Evolutionary conservation across 768 basidiomycete species (phyloP).

Genomic region (Tricholomella constricta): DNA sequence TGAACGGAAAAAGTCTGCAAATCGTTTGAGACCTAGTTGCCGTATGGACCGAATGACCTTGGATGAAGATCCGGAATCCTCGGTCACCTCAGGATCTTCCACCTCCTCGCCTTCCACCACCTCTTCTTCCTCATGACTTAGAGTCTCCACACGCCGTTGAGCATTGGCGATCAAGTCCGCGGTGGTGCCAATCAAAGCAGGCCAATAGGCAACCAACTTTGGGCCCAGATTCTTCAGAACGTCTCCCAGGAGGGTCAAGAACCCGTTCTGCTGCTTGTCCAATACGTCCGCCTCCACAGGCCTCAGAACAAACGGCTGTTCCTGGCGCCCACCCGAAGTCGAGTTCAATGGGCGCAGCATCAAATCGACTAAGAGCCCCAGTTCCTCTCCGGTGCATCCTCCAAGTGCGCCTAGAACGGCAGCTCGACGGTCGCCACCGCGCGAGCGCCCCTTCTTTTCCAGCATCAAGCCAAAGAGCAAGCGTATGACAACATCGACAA

Average conservation of each 20-base stretch:
- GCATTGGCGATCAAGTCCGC: slow-evolving; percentile 67
- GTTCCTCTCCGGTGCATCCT: slow-evolving; percentile 71
- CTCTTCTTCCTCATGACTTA: slow-evolving; percentile 29
- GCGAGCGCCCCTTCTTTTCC: slow-evolving; percentile 69
- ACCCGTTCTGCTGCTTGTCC: slow-evolving; percentile 79
- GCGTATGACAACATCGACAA: slow-evolving; percentile 72
- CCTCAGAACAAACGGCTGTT: slow-evolving; percentile 29
- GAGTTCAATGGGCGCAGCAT: slow-evolving; percentile 77
- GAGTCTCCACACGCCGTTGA: slow-evolving; percentile 53
- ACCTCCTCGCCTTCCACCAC: slow-evolving; percentile 35
- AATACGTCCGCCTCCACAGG: slow-evolving; percentile 34
- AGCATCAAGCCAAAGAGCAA: slow-evolving; percentile 88
- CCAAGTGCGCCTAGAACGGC: slow-evolving; percentile 75
- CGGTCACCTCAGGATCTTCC: slow-evolving; percentile 36
- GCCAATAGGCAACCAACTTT: slow-evolving; percentile 70
- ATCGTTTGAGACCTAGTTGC: slow-evolving; percentile 81
- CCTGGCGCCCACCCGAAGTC: slow-evolving; percentile 27
- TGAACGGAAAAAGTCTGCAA: slow-evolving; percentile 85
- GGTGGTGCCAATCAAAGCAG: slow-evolving; percentile 66
- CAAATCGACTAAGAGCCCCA: slow-evolving; percentile 76
- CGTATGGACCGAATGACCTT: slow-evolving; percentile 65
- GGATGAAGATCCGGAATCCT: slow-evolving; percentile 29
- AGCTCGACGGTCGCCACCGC: slow-evolving; percentile 67
- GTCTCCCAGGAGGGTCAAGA: slow-evolving; percentile 81
- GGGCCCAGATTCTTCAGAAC: slow-evolving; percentile 83